A percentile compares a stretch with the other conserved stretches of the same genome.
Conservation (phyloP, 2,329 filamentous ascomycete species). For the Fusarium humuli region DNA sequence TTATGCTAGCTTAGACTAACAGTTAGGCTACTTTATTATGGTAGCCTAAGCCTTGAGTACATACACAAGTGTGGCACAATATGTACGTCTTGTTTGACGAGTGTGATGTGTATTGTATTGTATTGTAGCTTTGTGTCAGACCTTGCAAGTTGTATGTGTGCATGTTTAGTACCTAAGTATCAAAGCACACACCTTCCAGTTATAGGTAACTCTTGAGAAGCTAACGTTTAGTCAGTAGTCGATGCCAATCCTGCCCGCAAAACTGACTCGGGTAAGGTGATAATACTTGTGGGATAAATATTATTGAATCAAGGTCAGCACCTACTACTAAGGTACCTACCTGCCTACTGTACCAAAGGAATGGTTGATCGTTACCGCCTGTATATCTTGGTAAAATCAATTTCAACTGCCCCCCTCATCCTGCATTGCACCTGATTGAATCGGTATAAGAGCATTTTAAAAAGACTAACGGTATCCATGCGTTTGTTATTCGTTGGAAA, state of each 20-base stretch:
- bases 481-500: not conserved
- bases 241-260: slow-evolving; percentile 6
- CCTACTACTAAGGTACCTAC: not conserved
- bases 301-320: not conserved
- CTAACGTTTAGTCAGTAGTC: slow-evolving; percentile 14
- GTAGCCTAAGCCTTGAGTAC: not conserved
- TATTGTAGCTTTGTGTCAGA: not conserved
- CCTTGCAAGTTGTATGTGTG: not conserved
- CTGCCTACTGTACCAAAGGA: not conserved
- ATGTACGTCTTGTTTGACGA: not conserved
- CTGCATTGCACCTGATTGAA: not conserved
- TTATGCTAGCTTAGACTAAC: too few relatives aligned
- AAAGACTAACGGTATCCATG: not conserved
- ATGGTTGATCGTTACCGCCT: not conserved
- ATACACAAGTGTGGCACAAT: not conserved
- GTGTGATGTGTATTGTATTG: not conserved
- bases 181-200: slow-evolving; percentile 15
- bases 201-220: slow-evolving; percentile 27
- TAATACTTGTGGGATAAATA: not conserved
- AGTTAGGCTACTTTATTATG: too few relatives aligned
- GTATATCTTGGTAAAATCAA: not conserved
- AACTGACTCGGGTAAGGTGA: slow-evolving; percentile 27
- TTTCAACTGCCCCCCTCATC: not conserved
- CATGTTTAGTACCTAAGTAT: not conserved
- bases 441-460: not conserved